Base-by-base conservation (phyloP, 2,329 filamentous ascomycete species). In the Monosporascus sp. region DNA sequence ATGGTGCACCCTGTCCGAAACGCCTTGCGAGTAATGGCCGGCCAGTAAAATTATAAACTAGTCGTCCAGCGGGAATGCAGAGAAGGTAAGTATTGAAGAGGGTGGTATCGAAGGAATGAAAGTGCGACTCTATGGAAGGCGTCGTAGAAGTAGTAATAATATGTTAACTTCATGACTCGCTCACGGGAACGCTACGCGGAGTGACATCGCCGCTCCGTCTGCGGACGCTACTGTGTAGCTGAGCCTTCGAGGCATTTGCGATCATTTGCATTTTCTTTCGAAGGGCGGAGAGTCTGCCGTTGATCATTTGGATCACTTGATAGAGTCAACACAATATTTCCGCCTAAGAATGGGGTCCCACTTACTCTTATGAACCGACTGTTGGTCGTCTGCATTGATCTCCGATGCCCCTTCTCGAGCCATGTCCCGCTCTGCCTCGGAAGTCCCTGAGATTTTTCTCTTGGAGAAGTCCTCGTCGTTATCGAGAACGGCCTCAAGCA, bases 401-500 rank as follows among this genome's bases (percentile, higher is more conserved):
- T 77, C 79, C 58, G 70, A 79, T 63, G 69, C 66, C 72, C 69
- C 56, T 75, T 76, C 64, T 71, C 71, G 63, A 71, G 69, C 63
- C 68, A 60, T 55, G 72, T 69, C 70, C 62, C 71, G 69, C 60
- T 73, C 71, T 44, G 76, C 71, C 63, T 72, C 74, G 41, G 74
- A 70, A 48, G 74, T 70, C 52, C 68, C 59, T 53, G 69, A 66
- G 17, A 69, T 58, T 24, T 68, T 67, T 11, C 72, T 68, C 61
- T 73, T 74, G 19, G 71, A 67, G 0, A 73, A 57, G 38, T 83
- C 81, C 26, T 85, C 91, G 55, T 96, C 91, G 47, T 82, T 87
- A 63, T 99, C 94, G 53, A 99, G 74, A 3, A 99, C 90, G 17
- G 93, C 94, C 73, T 99, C 93, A 16, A 97, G 81, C 88, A 99